phyloP scores from a whole-genome alignment of 352 stramenopile genomes.

The Globisporangium megalacanthum region DNA sequence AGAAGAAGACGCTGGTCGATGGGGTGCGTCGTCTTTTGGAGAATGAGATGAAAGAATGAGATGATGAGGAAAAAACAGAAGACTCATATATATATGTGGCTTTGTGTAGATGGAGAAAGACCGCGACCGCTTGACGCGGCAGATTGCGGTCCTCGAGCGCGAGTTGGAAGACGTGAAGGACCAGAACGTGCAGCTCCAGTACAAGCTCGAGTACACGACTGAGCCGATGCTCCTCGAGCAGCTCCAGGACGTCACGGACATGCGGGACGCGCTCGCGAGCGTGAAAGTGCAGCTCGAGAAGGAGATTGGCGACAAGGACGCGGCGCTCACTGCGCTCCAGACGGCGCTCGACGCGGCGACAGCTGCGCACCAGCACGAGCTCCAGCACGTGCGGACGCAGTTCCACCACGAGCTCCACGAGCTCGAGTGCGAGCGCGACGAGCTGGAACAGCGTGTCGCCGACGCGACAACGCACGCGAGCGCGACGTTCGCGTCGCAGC shows the following conservation, averaged over 20 bases:
- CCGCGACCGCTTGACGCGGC: slow-evolving; percentile 31
- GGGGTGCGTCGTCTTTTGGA: slow-evolving; percentile 19
- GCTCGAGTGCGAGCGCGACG: slow-evolving; percentile 29
- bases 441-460: slow-evolving; percentile 24
- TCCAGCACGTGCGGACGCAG: slow-evolving; percentile 26
- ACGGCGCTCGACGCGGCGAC: slow-evolving; percentile 20
- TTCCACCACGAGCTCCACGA: slow-evolving; percentile 34
- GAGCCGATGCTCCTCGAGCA: slow-evolving; percentile 80
- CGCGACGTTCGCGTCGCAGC: slow-evolving; percentile 23
- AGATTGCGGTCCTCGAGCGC: slow-evolving; percentile 41
- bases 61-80: neutral
- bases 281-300: slow-evolving; percentile 68
- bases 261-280: slow-evolving; percentile 61
- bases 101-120: slow-evolving; percentile 70
- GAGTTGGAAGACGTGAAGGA: slow-evolving; percentile 70
- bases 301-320: slow-evolving; percentile 66
- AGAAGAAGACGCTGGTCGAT: slow-evolving; percentile 83
- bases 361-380: slow-evolving; percentile 28
- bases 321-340: slow-evolving; percentile 33
- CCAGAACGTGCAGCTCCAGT: slow-evolving; percentile 80
- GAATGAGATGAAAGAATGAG: neutral
- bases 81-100: neutral
- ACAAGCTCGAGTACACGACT: slow-evolving; percentile 78
- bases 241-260: slow-evolving; percentile 75
- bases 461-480: slow-evolving; percentile 21